phyloP scores from a whole-genome alignment of 768 basidiomycete genomes.

The Boletus huronensis region DNA sequence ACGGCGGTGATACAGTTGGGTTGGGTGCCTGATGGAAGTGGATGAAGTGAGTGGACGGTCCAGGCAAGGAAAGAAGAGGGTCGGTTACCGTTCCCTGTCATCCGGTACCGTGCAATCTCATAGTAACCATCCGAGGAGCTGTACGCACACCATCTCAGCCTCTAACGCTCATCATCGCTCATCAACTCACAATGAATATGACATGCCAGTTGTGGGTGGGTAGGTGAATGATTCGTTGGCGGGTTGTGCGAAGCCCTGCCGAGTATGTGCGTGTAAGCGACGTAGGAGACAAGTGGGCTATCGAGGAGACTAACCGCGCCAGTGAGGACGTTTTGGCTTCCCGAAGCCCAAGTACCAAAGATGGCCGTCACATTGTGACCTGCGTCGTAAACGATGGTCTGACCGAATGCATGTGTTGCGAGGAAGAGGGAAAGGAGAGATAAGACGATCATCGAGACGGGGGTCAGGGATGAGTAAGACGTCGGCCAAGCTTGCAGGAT shows the following conservation, averaged over 20 bases:
- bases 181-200: slow-evolving; percentile 77
- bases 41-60: not conserved
- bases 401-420: slow-evolving; percentile 31
- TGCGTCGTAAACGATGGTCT: slow-evolving; percentile 37
- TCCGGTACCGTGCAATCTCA: slow-evolving; percentile 89
- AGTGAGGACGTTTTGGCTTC: slow-evolving; percentile 70
- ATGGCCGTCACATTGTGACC: slow-evolving; percentile 68
- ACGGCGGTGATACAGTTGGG: slow-evolving; percentile 89
- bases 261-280: not conserved
- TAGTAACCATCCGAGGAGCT: slow-evolving; percentile 76
- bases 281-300: not conserved
- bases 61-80: not conserved
- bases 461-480: not conserved
- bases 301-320: slow-evolving; percentile 62
- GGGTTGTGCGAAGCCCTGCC: slow-evolving; percentile 81
- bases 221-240: slow-evolving; percentile 79
- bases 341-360: slow-evolving; percentile 83
- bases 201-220: slow-evolving; percentile 81
- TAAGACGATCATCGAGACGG: slow-evolving; percentile 13
- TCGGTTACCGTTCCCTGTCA: slow-evolving; percentile 71
- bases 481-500: not conserved
- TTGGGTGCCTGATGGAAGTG: slow-evolving; percentile 54
- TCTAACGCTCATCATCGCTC: not conserved
- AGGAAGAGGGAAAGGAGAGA: slow-evolving; percentile 25
- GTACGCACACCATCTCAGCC: not conserved